Evolutionary conservation across 1,284 basidiomycete genomes (phyloP).

Genomic region (Pterula multifida): DNA sequence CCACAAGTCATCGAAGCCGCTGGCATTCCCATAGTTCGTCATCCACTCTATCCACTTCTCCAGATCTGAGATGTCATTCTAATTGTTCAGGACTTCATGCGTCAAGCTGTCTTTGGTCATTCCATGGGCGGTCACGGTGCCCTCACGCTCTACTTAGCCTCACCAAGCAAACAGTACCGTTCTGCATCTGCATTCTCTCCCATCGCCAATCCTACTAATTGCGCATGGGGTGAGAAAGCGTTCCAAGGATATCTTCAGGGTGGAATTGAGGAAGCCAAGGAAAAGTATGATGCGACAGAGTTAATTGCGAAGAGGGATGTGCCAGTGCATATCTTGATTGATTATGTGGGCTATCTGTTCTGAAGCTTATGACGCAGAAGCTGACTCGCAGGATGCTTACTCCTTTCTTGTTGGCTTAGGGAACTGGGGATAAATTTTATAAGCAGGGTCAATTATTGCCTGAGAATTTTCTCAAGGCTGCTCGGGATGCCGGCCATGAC

Average conservation of each 20-base stretch:
- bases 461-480: constrained; percentile 76
- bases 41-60: constrained; percentile 3
- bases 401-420: constrained; percentile 31
- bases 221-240: constrained; percentile 89
- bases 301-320: constrained; percentile 55
- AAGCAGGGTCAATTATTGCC: constrained; percentile 81
- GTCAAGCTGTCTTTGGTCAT: constrained; percentile 63
- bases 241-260: constrained; percentile 83
- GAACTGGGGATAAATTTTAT: constrained; percentile 81
- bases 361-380: too few species aligned
- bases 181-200: constrained; percentile 94
- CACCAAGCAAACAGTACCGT: constrained; percentile 59
- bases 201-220: constrained; percentile 79
- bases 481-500: constrained; percentile 60
- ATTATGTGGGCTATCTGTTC: constrained; percentile 47
- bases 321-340: constrained; percentile 70
- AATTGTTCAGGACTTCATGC: constrained; percentile 34
- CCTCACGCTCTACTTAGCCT: constrained; percentile 79
- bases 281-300: constrained; percentile 75
- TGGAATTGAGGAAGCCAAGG: constrained; percentile 65
- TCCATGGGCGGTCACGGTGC: constrained; percentile 84
- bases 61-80: neutral
- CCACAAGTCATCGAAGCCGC: constrained; percentile 64
- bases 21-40: constrained; percentile 51
- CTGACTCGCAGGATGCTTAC: too few species aligned